Evolutionary conservation across 2,329 filamentous ascomycete genomes (phyloP), one percentile per base, ranked within the genome.

Genomic region (Fusarium sp.): DNA sequence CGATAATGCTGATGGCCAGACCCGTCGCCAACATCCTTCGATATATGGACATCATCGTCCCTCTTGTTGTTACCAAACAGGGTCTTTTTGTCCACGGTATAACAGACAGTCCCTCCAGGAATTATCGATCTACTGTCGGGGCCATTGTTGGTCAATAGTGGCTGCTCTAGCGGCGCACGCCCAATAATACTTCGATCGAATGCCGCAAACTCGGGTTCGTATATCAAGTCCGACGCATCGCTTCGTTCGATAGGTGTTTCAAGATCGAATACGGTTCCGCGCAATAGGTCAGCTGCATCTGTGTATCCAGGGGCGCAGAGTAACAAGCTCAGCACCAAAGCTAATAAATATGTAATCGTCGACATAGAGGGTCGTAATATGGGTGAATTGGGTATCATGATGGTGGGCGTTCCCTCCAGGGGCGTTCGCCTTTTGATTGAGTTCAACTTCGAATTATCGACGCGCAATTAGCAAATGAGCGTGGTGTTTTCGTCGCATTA

Each of bases 351-450:
- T 55, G 89, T 88, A 73, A 86, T 82, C 54, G 91, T 77, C 59
- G 90, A 92, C 74, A 90, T 89, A 76, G 87, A 87, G 75, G 93
- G 87, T 77, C 91, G 90, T 81, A 89, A 91, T 82, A 92, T 92
- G 71, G 92, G 82, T 74, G 87, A 89, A 77, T 86, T 90, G 78
- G 91, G 85, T 79, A 90, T 82, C 86, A 88, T 88, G 69, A 74
- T 79, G 76, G 67, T 73, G 71, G 74, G 57, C 78, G 81, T 81
- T 80, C 80, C 83, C 83, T 78, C 79, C 74, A 75, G 76, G 79
- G 80, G 77, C 76, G 69, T 70, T 63, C 66, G 72, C 63, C 72
- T 66, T 56, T 33, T 66, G 26, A 52, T 57, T 56, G 21, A 26
- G 41, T 48, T 48, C 31, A 44, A 33, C 43, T 41, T 56, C 53